Evolutionary conservation across 1,284 basidiomycete genomes (phyloP), one percentile per base, ranked within the genome.

Genomic region (Prillingera fragicola): DNA sequence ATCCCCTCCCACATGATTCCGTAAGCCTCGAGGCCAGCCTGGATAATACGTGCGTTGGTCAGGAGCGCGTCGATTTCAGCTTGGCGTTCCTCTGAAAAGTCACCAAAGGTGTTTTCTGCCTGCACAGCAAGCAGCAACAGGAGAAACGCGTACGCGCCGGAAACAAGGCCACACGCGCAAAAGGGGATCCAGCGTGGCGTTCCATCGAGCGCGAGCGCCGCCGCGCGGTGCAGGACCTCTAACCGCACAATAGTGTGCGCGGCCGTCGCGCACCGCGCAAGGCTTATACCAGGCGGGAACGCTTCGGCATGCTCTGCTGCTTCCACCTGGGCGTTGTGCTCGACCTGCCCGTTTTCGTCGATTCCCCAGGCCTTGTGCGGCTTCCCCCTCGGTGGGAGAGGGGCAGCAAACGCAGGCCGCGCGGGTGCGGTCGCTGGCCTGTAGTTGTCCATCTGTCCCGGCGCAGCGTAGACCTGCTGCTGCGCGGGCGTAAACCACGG

Each of bases 1-100:
- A 73, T 71, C 15, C 69, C 70, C 26, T 63, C 69, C 71, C 71
- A 73, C 67, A 72, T 70, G 33, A 54, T 48, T 13, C 69, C 71
- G 45, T 72, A 73, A 23, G 67, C 65, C 43, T 70, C 65, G 7
- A 73, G 52, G 18, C 70, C 71, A n/a, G 66, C 70, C 19, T 69
- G 46, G 31, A 73, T 65, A 43, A 72, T 61, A 47, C 65, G 67
- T 42, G 71, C 70, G 43, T 73, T 72, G 3, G 67, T 71, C 50
- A 68, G 60, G 12, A 73, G 52, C 5, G 61, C 59, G 17, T 71
- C 63, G 13, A 72, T 54, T 54, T 73, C 68, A 24, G 66, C 65
- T 1, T 52, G 43, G 14, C 53, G 46, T 8, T 47, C 42, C 18
- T 50, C 41, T 10, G 56, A 52, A 15, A 59, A 56, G 13, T 53